Base-by-base conservation (phyloP, 2,329 filamentous ascomycete species). In the Exophiala aquamarina region DNA sequence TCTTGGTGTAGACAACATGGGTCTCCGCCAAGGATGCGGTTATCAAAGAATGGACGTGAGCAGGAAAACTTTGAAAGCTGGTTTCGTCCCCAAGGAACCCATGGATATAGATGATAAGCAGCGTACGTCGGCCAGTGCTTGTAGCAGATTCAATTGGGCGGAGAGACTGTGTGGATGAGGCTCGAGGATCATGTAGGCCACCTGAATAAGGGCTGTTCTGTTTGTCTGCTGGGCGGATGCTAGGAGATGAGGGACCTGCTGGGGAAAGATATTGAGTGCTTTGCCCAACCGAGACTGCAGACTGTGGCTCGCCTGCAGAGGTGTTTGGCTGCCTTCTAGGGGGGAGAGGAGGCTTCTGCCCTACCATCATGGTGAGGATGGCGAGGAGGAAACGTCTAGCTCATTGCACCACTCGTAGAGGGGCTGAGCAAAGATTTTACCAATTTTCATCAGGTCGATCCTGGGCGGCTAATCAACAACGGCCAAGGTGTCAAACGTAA, bases 1-100 rank as follows among this genome's bases (percentile, higher is more conserved):
- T 83, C 65, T 95, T 95, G 51, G 89, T 87, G 66, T 95, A 89
- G 1, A 95, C 83, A 28, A 85, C 78, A 70, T 94, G 89, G 4
- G 83, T 85, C 19, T 88, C 83, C 17, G 74, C 72, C 10, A 95
- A 70, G 1, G 83, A 74, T 7, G 80, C 73, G 10, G 81, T 81
- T 31, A 94, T 73, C 28, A 87, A 76, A 57, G 83, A 80, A 65
- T 96, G 91, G 3, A 95, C 80, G 69, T 95, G 89, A 6, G 87
- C 87, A 1, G 91, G 91, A 59, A 96, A 95, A 35, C 86, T 88
- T 52, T 84, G 81, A 63, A 96, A 96, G 48, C 87, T 94, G 23
- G 86, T 86, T 65, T 93, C 87, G 50, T 88, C 86, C 41, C 91
- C 90, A 76, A 93, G 86, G 69, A 94, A 95, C 51, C 91, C 90